Evolutionary conservation across 1,139 yeast genomes (phyloP).

Genomic region (Magnusiomyces clavatus): DNA sequence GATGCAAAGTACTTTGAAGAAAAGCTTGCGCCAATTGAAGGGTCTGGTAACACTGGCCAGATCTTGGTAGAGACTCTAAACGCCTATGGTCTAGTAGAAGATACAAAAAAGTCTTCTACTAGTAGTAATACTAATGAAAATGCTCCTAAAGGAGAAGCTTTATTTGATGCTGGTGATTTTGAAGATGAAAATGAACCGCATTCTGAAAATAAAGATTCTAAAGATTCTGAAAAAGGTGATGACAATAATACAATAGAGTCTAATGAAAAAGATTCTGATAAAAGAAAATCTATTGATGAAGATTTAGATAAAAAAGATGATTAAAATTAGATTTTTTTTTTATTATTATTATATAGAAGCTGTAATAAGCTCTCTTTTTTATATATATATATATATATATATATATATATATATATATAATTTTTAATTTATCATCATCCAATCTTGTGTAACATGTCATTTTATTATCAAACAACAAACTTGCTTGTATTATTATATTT

Average conservation of each 20-base stretch:
- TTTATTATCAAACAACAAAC: too few species aligned
- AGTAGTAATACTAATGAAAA: constrained; percentile 6
- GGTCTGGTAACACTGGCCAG: constrained; percentile 60
- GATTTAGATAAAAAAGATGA: neutral
- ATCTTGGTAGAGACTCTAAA: constrained; percentile 60
- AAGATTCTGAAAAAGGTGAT: neutral
- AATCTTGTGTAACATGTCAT: too few species aligned
- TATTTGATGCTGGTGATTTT: constrained; percentile 9
- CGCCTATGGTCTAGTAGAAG: constrained; percentile 35
- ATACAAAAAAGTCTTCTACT: constrained; percentile 1
- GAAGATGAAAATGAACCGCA: neutral
- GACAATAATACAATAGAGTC: neutral
- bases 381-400: too few species aligned
- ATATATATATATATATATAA: too few species aligned
- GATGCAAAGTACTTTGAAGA: constrained; percentile 63
- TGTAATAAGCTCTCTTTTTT: too few species aligned
- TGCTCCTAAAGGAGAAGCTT: constrained; percentile 11
- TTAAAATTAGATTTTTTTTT: too few species aligned
- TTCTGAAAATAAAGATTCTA: neutral
- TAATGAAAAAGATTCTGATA: neutral
- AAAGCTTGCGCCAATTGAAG: constrained; percentile 50
- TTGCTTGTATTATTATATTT: too few species aligned
- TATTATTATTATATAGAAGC: too few species aligned
- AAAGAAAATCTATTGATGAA: neutral
- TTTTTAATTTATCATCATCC: too few species aligned